Conservation (phyloP, 176 grass and related monocot species). For the Carex littledalei region DNA sequence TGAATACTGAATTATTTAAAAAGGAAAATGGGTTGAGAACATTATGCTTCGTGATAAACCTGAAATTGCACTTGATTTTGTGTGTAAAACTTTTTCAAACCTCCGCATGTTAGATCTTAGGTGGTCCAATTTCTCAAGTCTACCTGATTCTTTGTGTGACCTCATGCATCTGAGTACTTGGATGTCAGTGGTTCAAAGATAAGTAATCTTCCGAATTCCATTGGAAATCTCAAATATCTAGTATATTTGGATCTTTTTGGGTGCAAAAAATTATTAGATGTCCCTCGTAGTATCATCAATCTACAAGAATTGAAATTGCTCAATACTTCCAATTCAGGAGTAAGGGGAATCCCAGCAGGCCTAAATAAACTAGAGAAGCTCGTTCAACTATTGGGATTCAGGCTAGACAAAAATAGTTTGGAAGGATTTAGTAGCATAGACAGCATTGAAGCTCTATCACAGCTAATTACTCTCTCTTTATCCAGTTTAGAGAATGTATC, state of each 20-base stretch:
- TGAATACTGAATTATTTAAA: background rate
- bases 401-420: background rate
- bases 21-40: background rate
- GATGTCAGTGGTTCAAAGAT: background rate
- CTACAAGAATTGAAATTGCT: background rate
- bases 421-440: background rate
- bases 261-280: background rate
- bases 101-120: background rate
- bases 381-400: background rate
- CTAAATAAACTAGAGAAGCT: background rate
- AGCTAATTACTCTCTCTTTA: background rate
- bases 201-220: background rate
- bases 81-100: background rate
- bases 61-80: background rate
- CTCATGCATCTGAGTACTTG: background rate
- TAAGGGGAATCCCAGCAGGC: background rate
- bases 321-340: fast-evolving
- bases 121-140: background rate
- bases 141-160: background rate
- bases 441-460: background rate
- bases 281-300: background rate
- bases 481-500: background rate
- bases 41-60: background rate
- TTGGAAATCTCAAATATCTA: background rate
- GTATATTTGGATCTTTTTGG: fast-evolving